phyloP scores from a whole-genome alignment of 1,284 basidiomycete genomes.

The Ustilago sp. region DNA sequence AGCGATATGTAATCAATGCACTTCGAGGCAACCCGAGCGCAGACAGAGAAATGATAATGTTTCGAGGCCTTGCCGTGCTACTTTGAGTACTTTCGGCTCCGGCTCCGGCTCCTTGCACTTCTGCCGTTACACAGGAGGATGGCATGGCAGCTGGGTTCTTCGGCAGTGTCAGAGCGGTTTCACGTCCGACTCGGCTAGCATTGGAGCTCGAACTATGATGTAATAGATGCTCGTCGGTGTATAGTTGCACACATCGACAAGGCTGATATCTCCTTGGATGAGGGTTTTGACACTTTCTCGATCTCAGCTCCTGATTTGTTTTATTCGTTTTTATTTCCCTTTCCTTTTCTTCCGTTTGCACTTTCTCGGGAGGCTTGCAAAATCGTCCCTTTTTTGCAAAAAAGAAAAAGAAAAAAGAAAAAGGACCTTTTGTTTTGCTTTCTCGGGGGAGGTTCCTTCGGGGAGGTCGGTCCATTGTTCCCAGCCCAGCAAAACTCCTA shows the following conservation, averaged over 20 bases:
- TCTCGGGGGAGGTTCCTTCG: neutral
- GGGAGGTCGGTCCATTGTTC: neutral
- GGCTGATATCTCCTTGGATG: neutral
- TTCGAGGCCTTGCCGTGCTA: neutral
- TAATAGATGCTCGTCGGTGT: neutral
- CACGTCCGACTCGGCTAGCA: neutral
- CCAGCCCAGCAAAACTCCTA: neutral
- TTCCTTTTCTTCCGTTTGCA: neutral
- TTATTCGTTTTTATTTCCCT: neutral
- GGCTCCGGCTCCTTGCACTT: neutral
- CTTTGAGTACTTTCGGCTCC: neutral
- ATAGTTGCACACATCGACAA: neutral
- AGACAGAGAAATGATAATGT: neutral
- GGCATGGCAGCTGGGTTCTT: neutral
- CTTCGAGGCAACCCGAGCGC: neutral
- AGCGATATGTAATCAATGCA: neutral
- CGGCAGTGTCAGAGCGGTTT: too few relatives aligned
- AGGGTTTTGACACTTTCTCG: constrained; percentile 4
- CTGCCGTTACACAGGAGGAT: neutral
- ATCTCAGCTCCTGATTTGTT: neutral
- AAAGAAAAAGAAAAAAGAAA: too few relatives aligned
- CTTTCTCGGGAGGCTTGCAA: neutral
- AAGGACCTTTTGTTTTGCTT: neutral
- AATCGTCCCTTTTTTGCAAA: neutral
- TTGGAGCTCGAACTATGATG: neutral